These are phyloP conservation scores for Escovopsis sp. DNA, from an alignment of 2,329 filamentous ascomycete genomes.

Conservation along the genomic window DNA sequence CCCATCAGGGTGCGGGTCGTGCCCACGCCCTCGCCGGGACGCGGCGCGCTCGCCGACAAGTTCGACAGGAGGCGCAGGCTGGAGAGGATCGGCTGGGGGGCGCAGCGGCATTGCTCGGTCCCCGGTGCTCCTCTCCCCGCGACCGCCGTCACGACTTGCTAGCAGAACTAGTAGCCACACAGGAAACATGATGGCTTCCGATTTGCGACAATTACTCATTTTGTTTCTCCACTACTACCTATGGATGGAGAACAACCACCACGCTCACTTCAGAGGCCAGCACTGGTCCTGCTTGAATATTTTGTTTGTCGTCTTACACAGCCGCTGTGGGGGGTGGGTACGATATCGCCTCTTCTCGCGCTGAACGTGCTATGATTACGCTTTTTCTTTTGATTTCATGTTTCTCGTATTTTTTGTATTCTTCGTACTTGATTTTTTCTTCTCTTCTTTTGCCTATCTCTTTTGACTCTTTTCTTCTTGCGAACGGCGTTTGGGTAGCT, in stretches of 20 bases:
- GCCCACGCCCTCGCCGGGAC: neutral
- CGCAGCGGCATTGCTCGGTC: neutral
- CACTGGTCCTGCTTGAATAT: neutral
- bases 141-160: no score
- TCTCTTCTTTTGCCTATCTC: neutral
- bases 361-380: no score
- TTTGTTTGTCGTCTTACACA: neutral
- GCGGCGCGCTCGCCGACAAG: constrained; percentile 1
- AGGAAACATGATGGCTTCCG: no score
- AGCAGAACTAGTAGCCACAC: no score
- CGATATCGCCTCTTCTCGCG: no score
- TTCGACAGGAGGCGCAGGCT: constrained; percentile 1
- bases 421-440: neutral
- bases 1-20: neutral
- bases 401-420: no score
- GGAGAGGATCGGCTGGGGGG: neutral
- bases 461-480: constrained; percentile 8
- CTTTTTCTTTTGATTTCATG: neutral
- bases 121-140: no score
- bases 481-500: constrained; percentile 15
- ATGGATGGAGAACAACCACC: no score
- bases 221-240: no score
- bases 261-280: no score
- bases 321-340: no score
- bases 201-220: no score